Evolutionary conservation across 371 early-diverging fungal species (phyloP).

Genomic region (Mycotypha africana): DNA sequence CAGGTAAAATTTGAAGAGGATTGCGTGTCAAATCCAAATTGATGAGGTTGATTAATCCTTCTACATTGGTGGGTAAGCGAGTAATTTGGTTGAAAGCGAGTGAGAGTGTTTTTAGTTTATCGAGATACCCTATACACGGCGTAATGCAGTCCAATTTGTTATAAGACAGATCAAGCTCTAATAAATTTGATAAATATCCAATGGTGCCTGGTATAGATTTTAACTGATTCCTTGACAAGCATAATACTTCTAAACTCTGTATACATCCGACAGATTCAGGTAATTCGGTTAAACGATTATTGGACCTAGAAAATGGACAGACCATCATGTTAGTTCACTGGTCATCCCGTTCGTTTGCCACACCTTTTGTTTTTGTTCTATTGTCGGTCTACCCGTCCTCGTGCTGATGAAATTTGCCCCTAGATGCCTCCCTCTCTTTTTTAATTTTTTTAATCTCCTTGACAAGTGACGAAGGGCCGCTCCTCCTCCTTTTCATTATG

Average conservation of each 20-base stretch:
- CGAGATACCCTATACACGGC: constrained; percentile 28
- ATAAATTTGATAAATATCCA: constrained; percentile 48
- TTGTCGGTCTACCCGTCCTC: neutral
- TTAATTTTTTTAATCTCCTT: too few species aligned
- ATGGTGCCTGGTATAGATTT: constrained; percentile 56
- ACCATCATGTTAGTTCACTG: too few species aligned
- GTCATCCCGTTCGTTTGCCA: neutral
- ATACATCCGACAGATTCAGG: constrained; percentile 21
- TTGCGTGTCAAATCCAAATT: constrained; percentile 59
- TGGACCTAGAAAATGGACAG: constrained; percentile 10
- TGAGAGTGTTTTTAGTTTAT: constrained; percentile 20
- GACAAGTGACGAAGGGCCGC: too few species aligned
- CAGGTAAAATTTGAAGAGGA: constrained; percentile 29
- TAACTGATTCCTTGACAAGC: constrained; percentile 48
- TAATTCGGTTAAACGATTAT: constrained; percentile 18
- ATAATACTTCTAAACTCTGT: constrained; percentile 9
- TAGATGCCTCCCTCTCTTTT: too few species aligned
- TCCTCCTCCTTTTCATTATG: too few species aligned
- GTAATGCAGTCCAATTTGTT: constrained; percentile 48
- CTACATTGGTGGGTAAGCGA: constrained; percentile 59
- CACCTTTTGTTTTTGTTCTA: neutral
- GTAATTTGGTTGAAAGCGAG: constrained; percentile 7
- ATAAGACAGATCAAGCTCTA: constrained; percentile 45
- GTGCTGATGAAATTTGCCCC: too few species aligned
- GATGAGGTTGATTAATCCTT: constrained; percentile 52